phyloP scores from a whole-genome alignment of 2,329 filamentous ascomycete genomes.

The Chalara sp. region DNA sequence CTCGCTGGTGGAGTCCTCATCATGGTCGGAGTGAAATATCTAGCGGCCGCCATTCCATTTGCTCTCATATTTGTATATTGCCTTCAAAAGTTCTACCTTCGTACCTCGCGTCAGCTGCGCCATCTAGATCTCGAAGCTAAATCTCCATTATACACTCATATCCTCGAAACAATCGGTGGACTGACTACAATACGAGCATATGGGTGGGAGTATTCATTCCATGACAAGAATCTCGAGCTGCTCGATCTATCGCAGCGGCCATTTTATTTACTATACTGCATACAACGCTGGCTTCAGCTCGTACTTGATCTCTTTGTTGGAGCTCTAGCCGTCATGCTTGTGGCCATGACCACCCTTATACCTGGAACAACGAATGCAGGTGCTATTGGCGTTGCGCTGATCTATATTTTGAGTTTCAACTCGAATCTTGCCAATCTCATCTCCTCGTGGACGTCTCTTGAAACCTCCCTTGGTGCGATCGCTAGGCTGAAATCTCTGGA shows the following conservation, averaged over 20 bases:
- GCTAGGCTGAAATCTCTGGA: conserved; percentile 3
- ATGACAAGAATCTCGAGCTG: conserved; percentile 31
- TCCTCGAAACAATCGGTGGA: conserved; percentile 36
- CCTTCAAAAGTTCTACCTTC: conserved; percentile 36
- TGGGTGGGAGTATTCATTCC: conserved; percentile 29
- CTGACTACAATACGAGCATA: conserved; percentile 39
- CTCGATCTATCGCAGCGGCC: conserved; percentile 49
- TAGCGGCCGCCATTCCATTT: conserved; percentile 34
- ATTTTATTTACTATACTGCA: conserved; percentile 47
- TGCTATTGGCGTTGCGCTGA: conserved; percentile 16
- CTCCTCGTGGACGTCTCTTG: conserved; percentile 12
- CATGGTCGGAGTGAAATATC: conserved; percentile 23
- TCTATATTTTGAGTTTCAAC: conserved; percentile 17
- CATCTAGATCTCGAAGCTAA: conserved; percentile 37
- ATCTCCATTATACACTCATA: conserved; percentile 37
- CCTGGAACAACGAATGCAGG: conserved; percentile 13
- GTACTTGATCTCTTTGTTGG: conserved; percentile 18
- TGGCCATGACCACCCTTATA: conserved; percentile 23
- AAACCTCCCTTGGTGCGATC: conserved; percentile 15
- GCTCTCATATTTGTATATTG: conserved; percentile 35
- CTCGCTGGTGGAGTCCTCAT: conserved; percentile 15
- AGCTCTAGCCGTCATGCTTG: conserved; percentile 22
- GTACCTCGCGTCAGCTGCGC: conserved; percentile 40
- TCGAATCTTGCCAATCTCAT: conserved; percentile 9
- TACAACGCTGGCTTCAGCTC: conserved; percentile 50